phyloP scores from a whole-genome alignment of 129 eudicot genomes.

The Arctium lappa region DNA sequence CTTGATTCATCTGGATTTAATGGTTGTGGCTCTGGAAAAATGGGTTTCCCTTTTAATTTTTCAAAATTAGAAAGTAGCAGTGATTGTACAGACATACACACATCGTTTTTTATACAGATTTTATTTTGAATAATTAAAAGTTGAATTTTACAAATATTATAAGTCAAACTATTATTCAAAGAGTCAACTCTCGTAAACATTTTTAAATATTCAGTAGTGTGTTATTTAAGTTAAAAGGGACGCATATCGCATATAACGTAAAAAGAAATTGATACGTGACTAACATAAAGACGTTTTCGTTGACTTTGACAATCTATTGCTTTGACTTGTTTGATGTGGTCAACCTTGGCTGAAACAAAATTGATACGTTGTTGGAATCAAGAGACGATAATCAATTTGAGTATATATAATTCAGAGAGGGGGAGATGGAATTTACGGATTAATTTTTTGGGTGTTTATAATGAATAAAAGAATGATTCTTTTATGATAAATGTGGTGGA shows the following conservation, averaged over 20 bases:
- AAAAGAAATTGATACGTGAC: too few relatives aligned
- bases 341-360: slow-evolving; percentile 6
- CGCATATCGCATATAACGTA: too few relatives aligned
- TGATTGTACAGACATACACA: slow-evolving; percentile 10
- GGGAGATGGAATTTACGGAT: too few relatives aligned
- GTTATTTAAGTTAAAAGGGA: too few relatives aligned
- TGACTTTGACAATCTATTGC: neutral
- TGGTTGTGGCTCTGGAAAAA: neutral
- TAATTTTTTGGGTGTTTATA: too few relatives aligned
- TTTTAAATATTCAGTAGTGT: too few relatives aligned
- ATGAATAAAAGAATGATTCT: too few relatives aligned
- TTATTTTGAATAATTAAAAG: neutral
- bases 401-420: too few relatives aligned
- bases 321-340: neutral
- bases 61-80: neutral
- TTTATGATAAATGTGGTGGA: too few relatives aligned
- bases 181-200: neutral
- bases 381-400: neutral
- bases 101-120: neutral
- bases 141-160: neutral
- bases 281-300: neutral
- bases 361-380: neutral
- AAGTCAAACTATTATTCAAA: neutral
- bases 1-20: slow-evolving; percentile 1
- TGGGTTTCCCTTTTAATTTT: neutral